phyloP scores from a whole-genome alignment of 306 rosid genomes.

The Malus sieversii region DNA sequence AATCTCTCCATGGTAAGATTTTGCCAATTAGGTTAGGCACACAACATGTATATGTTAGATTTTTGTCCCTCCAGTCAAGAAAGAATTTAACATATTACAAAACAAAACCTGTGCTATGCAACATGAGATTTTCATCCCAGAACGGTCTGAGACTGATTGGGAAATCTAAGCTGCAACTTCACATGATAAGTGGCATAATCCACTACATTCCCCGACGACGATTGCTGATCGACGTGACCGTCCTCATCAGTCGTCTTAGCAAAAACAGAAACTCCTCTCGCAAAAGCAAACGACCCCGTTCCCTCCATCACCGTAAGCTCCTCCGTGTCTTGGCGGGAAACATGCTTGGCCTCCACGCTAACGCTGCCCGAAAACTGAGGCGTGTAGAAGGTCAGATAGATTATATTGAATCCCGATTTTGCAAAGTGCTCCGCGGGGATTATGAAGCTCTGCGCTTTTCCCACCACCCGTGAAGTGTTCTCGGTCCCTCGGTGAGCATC shows the following conservation, averaged over 20 bases:
- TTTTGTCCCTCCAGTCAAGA: too few relatives aligned
- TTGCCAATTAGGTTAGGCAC: too few relatives aligned
- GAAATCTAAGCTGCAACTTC: conserved; percentile 54
- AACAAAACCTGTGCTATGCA: neutral
- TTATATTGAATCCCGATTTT: conserved; percentile 54
- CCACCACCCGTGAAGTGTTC: conserved; percentile 54
- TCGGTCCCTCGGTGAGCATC: conserved; percentile 59
- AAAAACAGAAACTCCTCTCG: conserved; percentile 64
- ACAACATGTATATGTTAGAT: too few relatives aligned
- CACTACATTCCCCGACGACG: neutral
- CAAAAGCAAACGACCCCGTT: conserved; percentile 86
- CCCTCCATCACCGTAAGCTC: conserved; percentile 68
- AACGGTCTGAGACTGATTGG: conserved; percentile 25
- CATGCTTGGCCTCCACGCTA: conserved; percentile 45
- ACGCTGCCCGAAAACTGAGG: conserved; percentile 59
- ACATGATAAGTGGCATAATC: conserved; percentile 42
- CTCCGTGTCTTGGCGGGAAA: conserved; percentile 23
- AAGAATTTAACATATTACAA: neutral
- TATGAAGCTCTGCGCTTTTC: conserved; percentile 68
- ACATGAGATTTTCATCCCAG: conserved; percentile 18
- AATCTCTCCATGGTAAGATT: too few relatives aligned
- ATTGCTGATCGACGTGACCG: neutral
- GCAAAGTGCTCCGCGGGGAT: conserved; percentile 54
- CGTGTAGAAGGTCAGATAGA: conserved; percentile 61
- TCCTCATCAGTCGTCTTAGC: conserved; percentile 14